A percentile compares a stretch with the other conserved stretches of the same genome.
Evolutionary conservation across 1,284 basidiomycete genomes (phyloP).

Genomic region (Trichosporon ovoides): DNA sequence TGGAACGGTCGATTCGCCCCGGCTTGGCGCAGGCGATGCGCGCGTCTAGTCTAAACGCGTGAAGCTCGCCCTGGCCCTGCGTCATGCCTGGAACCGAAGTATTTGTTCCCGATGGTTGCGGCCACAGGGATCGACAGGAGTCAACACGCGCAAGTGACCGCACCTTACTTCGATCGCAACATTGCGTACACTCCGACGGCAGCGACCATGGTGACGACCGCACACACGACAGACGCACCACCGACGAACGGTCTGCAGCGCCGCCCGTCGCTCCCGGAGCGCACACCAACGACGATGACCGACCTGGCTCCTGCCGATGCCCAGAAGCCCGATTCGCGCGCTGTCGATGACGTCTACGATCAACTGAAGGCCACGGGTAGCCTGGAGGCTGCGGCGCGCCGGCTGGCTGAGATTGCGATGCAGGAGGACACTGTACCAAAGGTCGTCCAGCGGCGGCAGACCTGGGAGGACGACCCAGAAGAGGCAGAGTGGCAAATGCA

Average conservation of each 20-base stretch:
- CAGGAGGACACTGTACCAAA: neutral
- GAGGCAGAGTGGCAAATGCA: constrained; percentile 22
- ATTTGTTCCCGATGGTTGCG: too few species aligned
- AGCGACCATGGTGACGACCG: neutral
- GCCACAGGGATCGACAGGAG: too few species aligned
- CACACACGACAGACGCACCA: neutral
- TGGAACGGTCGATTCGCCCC: too few species aligned
- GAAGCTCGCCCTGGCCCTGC: neutral
- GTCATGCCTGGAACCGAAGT: too few species aligned
- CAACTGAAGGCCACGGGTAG: constrained; percentile 35
- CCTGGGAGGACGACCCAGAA: constrained; percentile 30
- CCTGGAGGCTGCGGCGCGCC: constrained; percentile 33
- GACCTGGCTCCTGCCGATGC: constrained; percentile 34
- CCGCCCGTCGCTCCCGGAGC: constrained; percentile 10
- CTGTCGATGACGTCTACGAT: constrained; percentile 35
- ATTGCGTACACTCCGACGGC: neutral
- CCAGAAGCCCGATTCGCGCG: constrained; percentile 33
- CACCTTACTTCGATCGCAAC: neutral
- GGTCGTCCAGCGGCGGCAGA: constrained; percentile 7
- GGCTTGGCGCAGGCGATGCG: too few species aligned
- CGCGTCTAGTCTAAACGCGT: too few species aligned
- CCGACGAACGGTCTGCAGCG: neutral
- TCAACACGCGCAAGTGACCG: too few species aligned
- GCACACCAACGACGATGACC: constrained; percentile 12
- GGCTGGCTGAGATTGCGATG: constrained; percentile 20